Base-by-base conservation (phyloP, 305 asterid species). In the Plantago rigida region DNA sequence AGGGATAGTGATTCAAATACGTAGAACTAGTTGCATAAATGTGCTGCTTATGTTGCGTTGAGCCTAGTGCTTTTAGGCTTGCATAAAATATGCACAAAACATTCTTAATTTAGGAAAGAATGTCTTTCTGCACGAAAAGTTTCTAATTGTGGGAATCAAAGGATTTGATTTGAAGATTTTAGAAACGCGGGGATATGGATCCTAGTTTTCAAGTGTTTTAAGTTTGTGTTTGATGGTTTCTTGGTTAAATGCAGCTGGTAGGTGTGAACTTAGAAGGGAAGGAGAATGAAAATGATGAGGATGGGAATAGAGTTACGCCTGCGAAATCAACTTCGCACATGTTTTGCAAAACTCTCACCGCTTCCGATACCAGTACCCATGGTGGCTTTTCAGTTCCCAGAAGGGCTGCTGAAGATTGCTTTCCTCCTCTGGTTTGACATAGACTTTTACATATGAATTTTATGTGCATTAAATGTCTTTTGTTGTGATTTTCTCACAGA, bases 321-420 rank as follows among this genome's bases (percentile, higher is more conserved):
- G 68, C 72, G 52, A 93, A 89, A 76, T 73, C 88, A 47, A 87
- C 93, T 58, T 77, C 99, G 36, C 99, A 93, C 68, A 89, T 93
- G 99, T 93, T 93, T 77, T 93, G 99, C 84, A 92, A 92, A 63
- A 87, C 99, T 3, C 88, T 93, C 9, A 93, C 99, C 8, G 98
- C 96, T 56, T 92, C 98, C 0, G 98, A 92, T 76, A 92, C 99
- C n/a, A 93, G 97, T 64, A 89, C 96, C 10, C 97, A 93, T 50
- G 99, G 99, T 61, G 99, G 99, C 60, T 89, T 93, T 75, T 93
- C 99, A 4, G 99, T 93, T 73, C 99, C 99, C 56, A 94, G 99
- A 22, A 81, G 96, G 66, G 99, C 99, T 69, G 99, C 99, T 14
- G 99, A 93, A 76, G 99, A 93, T 75, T 93, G 99, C 78, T 93